Evolutionary conservation across 2,329 filamentous ascomycete genomes (phyloP).

Genomic region (Septoria linicola): DNA sequence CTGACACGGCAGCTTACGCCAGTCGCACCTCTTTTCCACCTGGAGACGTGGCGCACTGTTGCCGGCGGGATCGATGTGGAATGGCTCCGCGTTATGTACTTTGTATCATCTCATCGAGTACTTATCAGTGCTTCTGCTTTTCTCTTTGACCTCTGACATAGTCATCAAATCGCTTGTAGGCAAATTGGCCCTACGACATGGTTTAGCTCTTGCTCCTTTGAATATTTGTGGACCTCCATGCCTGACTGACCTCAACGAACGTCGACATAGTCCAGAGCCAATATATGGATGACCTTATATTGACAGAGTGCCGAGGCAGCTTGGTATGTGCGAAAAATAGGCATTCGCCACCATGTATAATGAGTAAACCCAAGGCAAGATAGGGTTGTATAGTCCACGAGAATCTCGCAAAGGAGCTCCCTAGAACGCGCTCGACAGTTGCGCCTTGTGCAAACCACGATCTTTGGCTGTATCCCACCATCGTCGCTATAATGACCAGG

Average conservation of each 20-base stretch:
- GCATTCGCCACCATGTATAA: slow-evolving; percentile 66
- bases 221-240: background rate
- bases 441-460: slow-evolving; percentile 54
- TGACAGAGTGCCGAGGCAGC: slow-evolving; percentile 54
- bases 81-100: too few relatives aligned
- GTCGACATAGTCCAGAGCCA: slow-evolving; percentile 54
- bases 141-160: slow-evolving; percentile 44
- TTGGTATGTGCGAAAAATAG: slow-evolving; percentile 47
- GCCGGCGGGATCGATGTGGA: too few relatives aligned
- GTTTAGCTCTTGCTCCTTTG: background rate
- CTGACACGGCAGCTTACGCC: too few relatives aligned
- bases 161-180: slow-evolving; percentile 48
- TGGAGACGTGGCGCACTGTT: too few relatives aligned
- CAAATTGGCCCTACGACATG: slow-evolving; percentile 50
- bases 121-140: slow-evolving; percentile 43
- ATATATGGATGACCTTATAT: slow-evolving; percentile 50
- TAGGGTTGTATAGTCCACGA: slow-evolving; percentile 60
- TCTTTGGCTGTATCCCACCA: slow-evolving; percentile 51
- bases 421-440: slow-evolving; percentile 40
- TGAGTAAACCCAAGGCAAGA: slow-evolving; percentile 60
- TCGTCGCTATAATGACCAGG: slow-evolving; percentile 55
- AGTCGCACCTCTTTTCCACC: too few relatives aligned
- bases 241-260: slow-evolving; percentile 39
- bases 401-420: slow-evolving; percentile 59
- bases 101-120: too few relatives aligned